These are phyloP conservation scores for Fusarium globosum DNA, from an alignment of 2,329 filamentous ascomycete genomes.

Conservation along the genomic window DNA sequence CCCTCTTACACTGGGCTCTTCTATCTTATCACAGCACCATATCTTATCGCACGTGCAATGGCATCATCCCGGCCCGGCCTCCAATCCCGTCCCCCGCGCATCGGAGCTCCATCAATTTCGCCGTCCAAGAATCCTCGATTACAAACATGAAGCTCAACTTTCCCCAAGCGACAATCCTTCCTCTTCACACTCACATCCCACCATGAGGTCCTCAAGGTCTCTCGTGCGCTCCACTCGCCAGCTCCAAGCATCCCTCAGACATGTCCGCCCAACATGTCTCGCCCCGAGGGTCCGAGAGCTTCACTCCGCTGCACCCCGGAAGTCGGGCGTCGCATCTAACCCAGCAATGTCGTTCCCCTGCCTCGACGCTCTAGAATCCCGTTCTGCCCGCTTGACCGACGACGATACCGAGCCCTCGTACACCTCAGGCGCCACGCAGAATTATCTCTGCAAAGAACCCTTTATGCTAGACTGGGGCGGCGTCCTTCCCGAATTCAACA, in stretches of 20 bases:
- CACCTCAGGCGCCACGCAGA: constrained; percentile 85
- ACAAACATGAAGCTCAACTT: constrained; percentile 40
- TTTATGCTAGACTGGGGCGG: constrained; percentile 95
- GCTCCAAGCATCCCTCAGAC: constrained; percentile 16
- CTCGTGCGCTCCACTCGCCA: constrained; percentile 36
- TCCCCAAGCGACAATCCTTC: background rate
- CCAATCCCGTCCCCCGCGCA: constrained; percentile 31
- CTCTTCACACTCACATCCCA: background rate
- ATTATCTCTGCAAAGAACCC: constrained; percentile 78
- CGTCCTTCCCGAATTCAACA: constrained; percentile 85
- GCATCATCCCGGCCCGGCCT: constrained; percentile 38
- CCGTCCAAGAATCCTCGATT: constrained; percentile 29
- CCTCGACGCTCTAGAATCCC: constrained; percentile 83
- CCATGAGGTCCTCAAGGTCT: constrained; percentile 41
- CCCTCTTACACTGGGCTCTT: background rate
- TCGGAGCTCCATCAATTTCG: constrained; percentile 31
- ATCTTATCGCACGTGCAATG: constrained; percentile 44
- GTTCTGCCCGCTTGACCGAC: constrained; percentile 78
- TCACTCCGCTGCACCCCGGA: constrained; percentile 34
- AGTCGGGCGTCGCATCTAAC: constrained; percentile 69
- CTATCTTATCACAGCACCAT: constrained; percentile 25
- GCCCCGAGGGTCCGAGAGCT: constrained; percentile 32
- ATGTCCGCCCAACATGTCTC: constrained; percentile 8
- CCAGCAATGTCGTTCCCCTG: constrained; percentile 91
- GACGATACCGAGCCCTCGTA: constrained; percentile 91